Percentiles rank a stretch among this genome's conserved stretches.
Evolutionary conservation across 2,329 filamentous ascomycete genomes (phyloP).

Genomic region (Dryadomyces quercivorus): DNA sequence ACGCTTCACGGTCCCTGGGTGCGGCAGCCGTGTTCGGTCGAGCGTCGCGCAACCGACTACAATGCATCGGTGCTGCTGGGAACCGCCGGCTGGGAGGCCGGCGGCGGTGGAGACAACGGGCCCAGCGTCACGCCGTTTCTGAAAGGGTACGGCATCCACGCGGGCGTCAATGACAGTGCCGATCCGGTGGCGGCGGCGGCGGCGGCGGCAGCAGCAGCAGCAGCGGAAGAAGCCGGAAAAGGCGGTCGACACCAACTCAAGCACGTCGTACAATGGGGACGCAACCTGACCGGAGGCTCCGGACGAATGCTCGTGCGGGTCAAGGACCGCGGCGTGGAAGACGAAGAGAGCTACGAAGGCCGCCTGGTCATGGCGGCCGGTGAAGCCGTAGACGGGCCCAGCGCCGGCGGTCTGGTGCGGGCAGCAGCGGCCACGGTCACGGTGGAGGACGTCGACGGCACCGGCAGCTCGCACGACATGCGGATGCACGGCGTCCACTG

Average conservation of each 20-base stretch:
- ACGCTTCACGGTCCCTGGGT: constrained; percentile 67
- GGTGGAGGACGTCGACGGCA: constrained; percentile 57
- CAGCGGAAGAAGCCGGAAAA: not conserved
- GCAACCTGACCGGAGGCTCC: constrained; percentile 65
- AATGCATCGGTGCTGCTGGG: constrained; percentile 57
- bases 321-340: constrained; percentile 31
- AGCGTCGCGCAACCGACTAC: constrained; percentile 33
- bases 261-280: constrained; percentile 45
- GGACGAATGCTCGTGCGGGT: constrained; percentile 61
- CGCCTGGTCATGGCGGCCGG: not conserved
- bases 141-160: not conserved
- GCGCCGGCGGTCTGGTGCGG: constrained; percentile 44
- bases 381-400: constrained; percentile 11
- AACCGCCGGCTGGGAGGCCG: constrained; percentile 50
- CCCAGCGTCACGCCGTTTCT: not conserved
- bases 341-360: constrained; percentile 23
- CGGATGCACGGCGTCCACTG: constrained; percentile 77
- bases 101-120: constrained; percentile 4
- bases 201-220: not conserved
- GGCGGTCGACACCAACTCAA: not conserved
- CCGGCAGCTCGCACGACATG: constrained; percentile 68
- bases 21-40: constrained; percentile 37
- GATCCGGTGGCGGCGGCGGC: not conserved
- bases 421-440: constrained; percentile 58
- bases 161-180: not conserved